Conservation (phyloP, 2,329 filamentous ascomycete species). For the Juglanconis sp. region DNA sequence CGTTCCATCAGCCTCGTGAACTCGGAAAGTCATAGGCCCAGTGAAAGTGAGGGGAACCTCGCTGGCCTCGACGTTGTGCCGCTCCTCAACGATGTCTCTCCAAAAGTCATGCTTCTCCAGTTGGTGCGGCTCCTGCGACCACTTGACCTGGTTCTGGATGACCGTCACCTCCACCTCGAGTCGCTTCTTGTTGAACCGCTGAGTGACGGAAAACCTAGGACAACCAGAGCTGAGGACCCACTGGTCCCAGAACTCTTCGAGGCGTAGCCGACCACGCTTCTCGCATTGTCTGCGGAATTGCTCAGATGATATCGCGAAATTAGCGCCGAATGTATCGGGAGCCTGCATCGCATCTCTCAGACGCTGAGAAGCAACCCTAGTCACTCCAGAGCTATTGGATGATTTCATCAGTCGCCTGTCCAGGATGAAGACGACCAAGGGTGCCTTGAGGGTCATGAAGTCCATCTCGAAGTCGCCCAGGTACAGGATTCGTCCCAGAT, state of each 20-base stretch:
- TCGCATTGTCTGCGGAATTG: conserved; percentile 82
- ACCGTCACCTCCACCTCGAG: conserved; percentile 91
- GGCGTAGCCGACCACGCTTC: conserved; percentile 78
- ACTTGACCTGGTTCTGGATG: conserved; percentile 65
- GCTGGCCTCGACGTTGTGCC: conserved; percentile 64
- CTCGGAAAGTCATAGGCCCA: conserved; percentile 94
- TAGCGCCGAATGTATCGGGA: conserved; percentile 19
- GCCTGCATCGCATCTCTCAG: conserved; percentile 78
- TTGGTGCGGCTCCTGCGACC: conserved; percentile 48
- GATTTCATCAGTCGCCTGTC: conserved; percentile 88
- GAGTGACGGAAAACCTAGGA: conserved; percentile 79
- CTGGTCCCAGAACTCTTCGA: conserved; percentile 89
- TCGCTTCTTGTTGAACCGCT: conserved; percentile 96
- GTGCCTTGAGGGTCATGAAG: conserved; percentile 87
- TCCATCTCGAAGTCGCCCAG: conserved; percentile 83
- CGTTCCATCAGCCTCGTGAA: conserved; percentile 96
- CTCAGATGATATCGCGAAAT: conserved; percentile 61
- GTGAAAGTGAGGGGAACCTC: conserved; percentile 79
- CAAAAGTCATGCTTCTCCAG: conserved; percentile 76
- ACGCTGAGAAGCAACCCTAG: conserved; percentile 80
- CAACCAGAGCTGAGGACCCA: conserved; percentile 90
- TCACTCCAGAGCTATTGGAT: conserved; percentile 78
- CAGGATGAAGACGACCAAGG: conserved; percentile 87
- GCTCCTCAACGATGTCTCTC: conserved; percentile 77
- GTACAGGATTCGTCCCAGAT: conserved; percentile 73